Conservation (phyloP, 768 basidiomycete genomes). For the Mycena galericulata region DNA sequence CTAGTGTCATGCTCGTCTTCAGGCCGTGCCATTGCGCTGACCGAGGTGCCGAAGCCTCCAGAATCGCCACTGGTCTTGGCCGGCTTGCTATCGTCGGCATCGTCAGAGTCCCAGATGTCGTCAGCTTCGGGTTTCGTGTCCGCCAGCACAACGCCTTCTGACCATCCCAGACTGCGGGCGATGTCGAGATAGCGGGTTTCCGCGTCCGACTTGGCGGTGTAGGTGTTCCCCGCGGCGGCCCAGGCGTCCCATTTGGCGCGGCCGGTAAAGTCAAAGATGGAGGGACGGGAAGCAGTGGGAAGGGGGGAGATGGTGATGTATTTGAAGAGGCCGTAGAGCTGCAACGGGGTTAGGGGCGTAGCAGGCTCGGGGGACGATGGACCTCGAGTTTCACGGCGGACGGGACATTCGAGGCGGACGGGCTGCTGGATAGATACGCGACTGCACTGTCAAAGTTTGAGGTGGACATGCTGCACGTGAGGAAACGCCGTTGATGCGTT, state of each 20-base stretch:
- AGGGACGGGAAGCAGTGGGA: slow-evolving; percentile 73
- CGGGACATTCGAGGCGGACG: slow-evolving; percentile 67
- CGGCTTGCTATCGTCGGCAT: slow-evolving; percentile 43
- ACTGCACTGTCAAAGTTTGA: slow-evolving; percentile 69
- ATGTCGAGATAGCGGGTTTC: slow-evolving; percentile 77
- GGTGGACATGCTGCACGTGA: too few species aligned
- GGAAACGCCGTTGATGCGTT: too few species aligned
- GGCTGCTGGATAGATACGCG: slow-evolving; percentile 67
- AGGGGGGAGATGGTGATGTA: slow-evolving; percentile 67
- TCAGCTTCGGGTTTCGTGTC: slow-evolving; percentile 28
- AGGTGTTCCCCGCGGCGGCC: slow-evolving; percentile 63
- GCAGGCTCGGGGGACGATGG: slow-evolving; percentile 44
- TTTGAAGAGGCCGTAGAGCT: slow-evolving; percentile 93
- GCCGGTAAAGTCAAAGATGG: slow-evolving; percentile 82
- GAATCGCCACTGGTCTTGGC: slow-evolving; percentile 45
- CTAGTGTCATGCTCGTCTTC: slow-evolving; percentile 50
- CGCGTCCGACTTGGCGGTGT: slow-evolving; percentile 58
- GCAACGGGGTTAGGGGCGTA: slow-evolving; percentile 49
- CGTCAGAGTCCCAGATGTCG: slow-evolving; percentile 62
- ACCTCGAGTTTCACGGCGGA: slow-evolving; percentile 83
- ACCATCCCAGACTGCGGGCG: slow-evolving; percentile 79
- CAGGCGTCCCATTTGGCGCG: slow-evolving; percentile 93
- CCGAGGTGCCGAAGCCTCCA: slow-evolving; percentile 68
- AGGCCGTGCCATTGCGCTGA: slow-evolving; percentile 68
- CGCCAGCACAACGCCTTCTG: slow-evolving; percentile 41